A percentile compares a stretch with the other conserved stretches of the same genome.
These are phyloP conservation scores for Euphrasia arctica DNA, from an alignment of 305 asterid species.

Conservation along the genomic window DNA sequence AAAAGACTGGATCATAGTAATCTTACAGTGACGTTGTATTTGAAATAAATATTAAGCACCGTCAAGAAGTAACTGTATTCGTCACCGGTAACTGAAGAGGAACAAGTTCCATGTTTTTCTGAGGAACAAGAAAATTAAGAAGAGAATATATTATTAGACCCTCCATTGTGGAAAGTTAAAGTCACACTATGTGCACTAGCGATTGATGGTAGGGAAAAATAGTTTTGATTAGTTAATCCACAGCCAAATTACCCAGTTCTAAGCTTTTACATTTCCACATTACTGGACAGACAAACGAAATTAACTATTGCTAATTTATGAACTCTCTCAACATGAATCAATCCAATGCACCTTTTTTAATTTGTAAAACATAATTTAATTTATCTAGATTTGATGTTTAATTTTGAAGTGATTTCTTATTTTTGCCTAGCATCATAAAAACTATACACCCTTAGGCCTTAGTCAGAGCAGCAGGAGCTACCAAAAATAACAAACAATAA, in stretches of 20 bases:
- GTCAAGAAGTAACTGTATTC: constrained; percentile 76
- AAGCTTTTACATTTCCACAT: neutral
- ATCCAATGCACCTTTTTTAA: no score
- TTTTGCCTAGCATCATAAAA: neutral
- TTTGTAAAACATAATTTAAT: no score
- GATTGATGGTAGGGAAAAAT: constrained; percentile 6
- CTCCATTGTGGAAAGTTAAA: constrained; percentile 1
- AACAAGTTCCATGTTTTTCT: constrained; percentile 97
- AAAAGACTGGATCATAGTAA: constrained; percentile 18
- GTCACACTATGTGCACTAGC: constrained; percentile 7
- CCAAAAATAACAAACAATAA: constrained; percentile 14
- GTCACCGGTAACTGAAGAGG: constrained; percentile 60
- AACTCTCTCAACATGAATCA: neutral
- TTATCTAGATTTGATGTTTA: no score
- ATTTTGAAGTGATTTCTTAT: no score
- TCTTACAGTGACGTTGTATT: constrained; percentile 86
- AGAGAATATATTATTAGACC: constrained; percentile 23
- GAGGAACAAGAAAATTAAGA: constrained; percentile 30
- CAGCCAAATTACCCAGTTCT: constrained; percentile 13
- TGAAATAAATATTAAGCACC: constrained; percentile 67
- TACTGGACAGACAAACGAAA: constrained; percentile 12
- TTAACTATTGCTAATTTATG: neutral
- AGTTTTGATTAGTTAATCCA: constrained; percentile 6
- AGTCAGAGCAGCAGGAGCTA: neutral
- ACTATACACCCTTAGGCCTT: neutral